These are phyloP conservation scores for Termitomyces sp. DNA, from an alignment of 768 basidiomycete genomes.

Conservation along the genomic window DNA sequence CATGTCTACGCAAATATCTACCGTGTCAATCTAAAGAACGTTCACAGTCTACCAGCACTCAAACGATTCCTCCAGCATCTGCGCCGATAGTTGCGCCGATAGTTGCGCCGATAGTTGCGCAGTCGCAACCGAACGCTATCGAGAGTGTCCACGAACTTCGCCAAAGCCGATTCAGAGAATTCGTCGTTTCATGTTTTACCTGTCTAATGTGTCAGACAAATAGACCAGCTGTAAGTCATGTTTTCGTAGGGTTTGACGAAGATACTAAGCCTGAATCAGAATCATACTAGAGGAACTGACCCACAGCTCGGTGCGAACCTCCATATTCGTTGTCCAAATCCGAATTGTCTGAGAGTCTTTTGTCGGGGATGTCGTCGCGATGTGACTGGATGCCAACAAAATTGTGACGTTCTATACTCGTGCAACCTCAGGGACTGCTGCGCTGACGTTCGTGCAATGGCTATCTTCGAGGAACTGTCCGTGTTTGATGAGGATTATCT, in stretches of 20 bases:
- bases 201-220: background rate
- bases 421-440: slow-evolving; percentile 7
- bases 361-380: slow-evolving; percentile 5
- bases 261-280: background rate
- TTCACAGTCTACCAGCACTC: background rate
- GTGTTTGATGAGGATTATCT: slow-evolving; percentile 5
- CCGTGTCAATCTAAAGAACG: background rate
- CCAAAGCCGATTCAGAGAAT: background rate
- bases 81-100: too few species aligned
- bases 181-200: background rate
- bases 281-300: background rate
- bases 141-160: background rate
- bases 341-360: background rate
- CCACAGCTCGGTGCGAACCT: background rate
- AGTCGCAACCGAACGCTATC: background rate
- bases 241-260: background rate
- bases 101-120: background rate
- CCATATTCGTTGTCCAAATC: slow-evolving; percentile 2
- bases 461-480: slow-evolving; percentile 7
- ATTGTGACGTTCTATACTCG: background rate
- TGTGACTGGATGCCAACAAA: background rate
- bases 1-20: background rate
- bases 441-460: slow-evolving; percentile 8
- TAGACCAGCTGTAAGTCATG: slow-evolving; percentile 2
- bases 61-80: background rate